Percentiles rank a stretch among this genome's conserved stretches.
Conservation (phyloP, 176 grass and related monocot genomes). For the Avena sativa region DNA sequence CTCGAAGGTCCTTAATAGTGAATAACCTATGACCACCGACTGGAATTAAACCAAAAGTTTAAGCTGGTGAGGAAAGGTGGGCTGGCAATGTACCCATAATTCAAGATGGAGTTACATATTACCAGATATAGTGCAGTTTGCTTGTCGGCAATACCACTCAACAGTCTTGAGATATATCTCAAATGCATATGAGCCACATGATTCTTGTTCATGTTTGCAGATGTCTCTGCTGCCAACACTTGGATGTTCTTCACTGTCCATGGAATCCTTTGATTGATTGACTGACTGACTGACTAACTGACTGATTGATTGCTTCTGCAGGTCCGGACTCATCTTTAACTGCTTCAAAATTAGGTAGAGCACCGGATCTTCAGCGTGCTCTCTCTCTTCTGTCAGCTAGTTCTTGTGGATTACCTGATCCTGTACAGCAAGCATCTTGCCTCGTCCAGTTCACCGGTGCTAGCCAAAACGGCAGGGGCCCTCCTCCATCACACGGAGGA, state of each 20-base stretch:
- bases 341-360: slow-evolving; percentile 89
- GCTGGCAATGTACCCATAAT: background rate
- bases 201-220: slow-evolving; percentile 19
- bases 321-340: slow-evolving; percentile 54
- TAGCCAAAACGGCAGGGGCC: slow-evolving; percentile 42
- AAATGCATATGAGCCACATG: slow-evolving; percentile 15
- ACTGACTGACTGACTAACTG: background rate
- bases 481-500: slow-evolving; percentile 45
- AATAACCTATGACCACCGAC: background rate
- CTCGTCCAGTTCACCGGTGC: slow-evolving; percentile 51
- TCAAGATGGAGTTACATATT: background rate
- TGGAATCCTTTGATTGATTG: slow-evolving; percentile 25
- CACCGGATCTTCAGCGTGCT: slow-evolving; percentile 93
- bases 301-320: slow-evolving; percentile 35
- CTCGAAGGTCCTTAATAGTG: background rate
- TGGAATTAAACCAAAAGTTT: background rate
- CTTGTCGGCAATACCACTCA: background rate
- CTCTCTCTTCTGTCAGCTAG: slow-evolving; percentile 99
- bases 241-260: slow-evolving; percentile 18
- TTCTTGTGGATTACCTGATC: slow-evolving; percentile 57
- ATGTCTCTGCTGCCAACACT: slow-evolving; percentile 16
- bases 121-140: background rate
- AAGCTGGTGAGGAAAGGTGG: background rate
- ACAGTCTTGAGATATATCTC: slow-evolving; percentile 13
- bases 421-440: slow-evolving; percentile 54